Percentiles rank a stretch among this genome's conserved stretches.
Evolutionary conservation across 768 basidiomycete species (phyloP).

Genomic region (Boletus reticulatus): DNA sequence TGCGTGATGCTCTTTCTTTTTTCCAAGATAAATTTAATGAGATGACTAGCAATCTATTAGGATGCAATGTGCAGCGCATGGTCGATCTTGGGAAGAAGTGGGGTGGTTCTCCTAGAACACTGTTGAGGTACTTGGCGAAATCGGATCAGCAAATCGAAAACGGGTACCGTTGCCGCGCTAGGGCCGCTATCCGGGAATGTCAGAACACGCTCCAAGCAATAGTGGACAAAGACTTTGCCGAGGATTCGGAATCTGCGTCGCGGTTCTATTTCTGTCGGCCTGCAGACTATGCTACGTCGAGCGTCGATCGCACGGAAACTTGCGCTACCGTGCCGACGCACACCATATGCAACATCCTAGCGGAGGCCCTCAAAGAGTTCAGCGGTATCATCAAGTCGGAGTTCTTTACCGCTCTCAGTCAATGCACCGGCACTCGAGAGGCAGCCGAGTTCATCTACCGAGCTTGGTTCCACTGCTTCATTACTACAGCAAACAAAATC

Average conservation of each 20-base stretch:
- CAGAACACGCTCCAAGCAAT: no score
- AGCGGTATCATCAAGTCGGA: background rate
- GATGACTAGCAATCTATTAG: background rate
- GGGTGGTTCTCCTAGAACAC: background rate
- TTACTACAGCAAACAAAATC: background rate
- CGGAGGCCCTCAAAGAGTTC: background rate
- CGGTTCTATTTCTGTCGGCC: background rate
- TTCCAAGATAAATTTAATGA: background rate
- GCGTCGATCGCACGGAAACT: rapidly evolving
- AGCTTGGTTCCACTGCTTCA: background rate
- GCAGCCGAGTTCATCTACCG: background rate
- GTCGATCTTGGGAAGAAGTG: background rate
- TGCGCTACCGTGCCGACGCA: background rate
- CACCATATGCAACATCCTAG: background rate
- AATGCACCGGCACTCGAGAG: background rate
- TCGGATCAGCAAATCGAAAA: background rate
- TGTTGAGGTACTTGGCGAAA: background rate
- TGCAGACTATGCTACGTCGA: rapidly evolving
- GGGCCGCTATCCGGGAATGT: background rate
- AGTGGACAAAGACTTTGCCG: no score
- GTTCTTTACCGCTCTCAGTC: background rate
- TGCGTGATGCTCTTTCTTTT: background rate
- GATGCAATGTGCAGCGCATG: background rate
- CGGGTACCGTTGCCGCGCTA: rapidly evolving
- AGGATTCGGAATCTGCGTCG: background rate